Percentiles rank a stretch among this genome's conserved stretches.
These are phyloP conservation scores for Mucor circinelloides DNA, from an alignment of 371 early-diverging fungal genomes.

Conservation along the genomic window DNA sequence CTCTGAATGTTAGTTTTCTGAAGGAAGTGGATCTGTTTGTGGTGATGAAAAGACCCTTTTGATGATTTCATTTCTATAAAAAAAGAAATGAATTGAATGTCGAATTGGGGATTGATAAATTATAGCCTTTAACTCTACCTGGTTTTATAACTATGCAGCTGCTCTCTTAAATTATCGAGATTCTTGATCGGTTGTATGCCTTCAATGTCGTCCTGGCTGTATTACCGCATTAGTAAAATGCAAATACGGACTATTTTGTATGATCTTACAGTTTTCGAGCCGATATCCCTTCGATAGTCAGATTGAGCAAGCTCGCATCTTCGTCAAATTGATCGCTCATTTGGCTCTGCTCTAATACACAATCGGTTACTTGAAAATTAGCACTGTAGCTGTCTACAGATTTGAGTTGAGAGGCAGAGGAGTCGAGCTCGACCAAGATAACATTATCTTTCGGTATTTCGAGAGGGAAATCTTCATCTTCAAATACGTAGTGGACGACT, in stretches of 20 bases:
- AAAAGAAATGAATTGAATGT: background rate
- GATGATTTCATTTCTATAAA: background rate
- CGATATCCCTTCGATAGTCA: conserved; percentile 48
- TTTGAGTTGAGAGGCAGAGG: conserved; percentile 35
- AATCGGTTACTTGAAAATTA: conserved; percentile 55
- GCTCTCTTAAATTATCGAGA: conserved; percentile 36
- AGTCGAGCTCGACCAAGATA: conserved; percentile 51
- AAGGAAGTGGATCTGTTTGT: background rate
- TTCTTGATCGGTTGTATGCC: conserved; percentile 32
- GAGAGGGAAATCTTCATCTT: conserved; percentile 51
- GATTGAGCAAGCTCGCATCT: conserved; percentile 26
- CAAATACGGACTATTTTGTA: background rate
- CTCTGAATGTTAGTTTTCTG: background rate
- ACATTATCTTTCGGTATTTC: conserved; percentile 52
- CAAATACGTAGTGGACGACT: conserved; percentile 58
- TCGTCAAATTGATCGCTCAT: conserved; percentile 41
- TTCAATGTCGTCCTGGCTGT: conserved; percentile 34
- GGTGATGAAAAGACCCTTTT: conserved; percentile 7
- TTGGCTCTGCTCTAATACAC: conserved; percentile 44
- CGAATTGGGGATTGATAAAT: background rate
- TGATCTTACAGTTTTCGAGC: conserved; percentile 36
- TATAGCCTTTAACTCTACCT: conserved; percentile 15
- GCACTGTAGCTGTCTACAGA: conserved; percentile 50
- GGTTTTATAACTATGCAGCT: conserved; percentile 31
- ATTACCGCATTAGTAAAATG: background rate